phyloP scores from a whole-genome alignment of 768 basidiomycete genomes.

The Lactifluus pinguis region DNA sequence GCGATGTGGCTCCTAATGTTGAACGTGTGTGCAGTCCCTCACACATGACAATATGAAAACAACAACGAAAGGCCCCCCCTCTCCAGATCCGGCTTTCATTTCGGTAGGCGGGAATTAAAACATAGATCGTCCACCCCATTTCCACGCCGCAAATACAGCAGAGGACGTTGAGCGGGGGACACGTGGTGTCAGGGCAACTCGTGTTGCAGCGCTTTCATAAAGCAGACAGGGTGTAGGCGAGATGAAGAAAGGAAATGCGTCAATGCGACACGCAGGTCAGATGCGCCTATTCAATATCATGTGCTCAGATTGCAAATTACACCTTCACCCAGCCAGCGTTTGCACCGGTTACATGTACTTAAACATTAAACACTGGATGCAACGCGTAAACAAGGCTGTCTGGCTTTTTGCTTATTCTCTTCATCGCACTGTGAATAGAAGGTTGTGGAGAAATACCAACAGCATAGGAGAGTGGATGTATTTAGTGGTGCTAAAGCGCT shows the following conservation, averaged over 20 bases:
- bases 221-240: neutral
- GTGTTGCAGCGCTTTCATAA: neutral
- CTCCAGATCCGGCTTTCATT: neutral
- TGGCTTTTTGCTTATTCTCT: constrained; percentile 14
- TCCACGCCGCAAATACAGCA: neutral
- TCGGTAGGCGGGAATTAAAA: too few relatives aligned
- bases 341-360: constrained; percentile 7
- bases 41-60: neutral
- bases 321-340: constrained; percentile 16
- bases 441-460: neutral
- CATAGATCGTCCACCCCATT: neutral
- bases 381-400: constrained; percentile 8
- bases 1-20: neutral
- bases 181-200: neutral
- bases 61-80: neutral
- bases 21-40: neutral
- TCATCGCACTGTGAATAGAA: constrained; percentile 16
- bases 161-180: neutral
- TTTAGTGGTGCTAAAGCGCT: constrained; percentile 1
- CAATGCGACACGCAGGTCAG: neutral
- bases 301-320: constrained; percentile 22
- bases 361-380: constrained; percentile 11
- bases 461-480: neutral
- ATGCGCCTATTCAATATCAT: neutral
- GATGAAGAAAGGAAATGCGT: neutral